Evolutionary conservation across 768 basidiomycete species (phyloP).

Genomic region (Coprinellus micaceus): DNA sequence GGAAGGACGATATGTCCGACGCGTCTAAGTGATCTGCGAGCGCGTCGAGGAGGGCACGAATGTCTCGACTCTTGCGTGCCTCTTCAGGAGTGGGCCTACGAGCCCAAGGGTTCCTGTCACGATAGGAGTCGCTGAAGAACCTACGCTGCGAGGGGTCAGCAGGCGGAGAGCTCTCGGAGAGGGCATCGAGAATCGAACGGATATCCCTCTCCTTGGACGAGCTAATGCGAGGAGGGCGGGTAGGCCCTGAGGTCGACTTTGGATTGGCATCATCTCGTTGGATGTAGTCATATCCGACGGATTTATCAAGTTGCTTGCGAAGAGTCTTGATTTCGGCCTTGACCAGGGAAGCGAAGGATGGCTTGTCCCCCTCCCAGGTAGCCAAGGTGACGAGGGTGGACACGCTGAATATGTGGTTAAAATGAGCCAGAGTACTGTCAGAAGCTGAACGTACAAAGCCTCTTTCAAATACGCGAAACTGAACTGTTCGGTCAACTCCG

Average conservation of each 20-base stretch:
- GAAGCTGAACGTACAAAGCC: constrained; percentile 60
- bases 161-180: constrained; percentile 3
- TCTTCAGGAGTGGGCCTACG: background rate
- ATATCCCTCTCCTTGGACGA: constrained; percentile 14
- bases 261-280: constrained; percentile 42
- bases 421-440: background rate
- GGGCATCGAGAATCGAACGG: constrained; percentile 15
- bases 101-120: background rate
- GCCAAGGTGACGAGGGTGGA: constrained; percentile 69
- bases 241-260: constrained; percentile 30
- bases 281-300: constrained; percentile 8
- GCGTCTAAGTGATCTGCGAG: constrained; percentile 12
- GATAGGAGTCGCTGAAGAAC: background rate
- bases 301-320: constrained; percentile 61
- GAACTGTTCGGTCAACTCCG: constrained; percentile 59
- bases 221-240: constrained; percentile 6
- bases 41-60: constrained; percentile 19
- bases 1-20: constrained; percentile 3
- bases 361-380: constrained; percentile 45
- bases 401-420: constrained; percentile 43
- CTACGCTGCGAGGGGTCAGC: background rate
- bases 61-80: constrained; percentile 8
- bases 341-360: constrained; percentile 48
- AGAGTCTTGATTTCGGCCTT: constrained; percentile 59
- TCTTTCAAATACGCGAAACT: constrained; percentile 90